These are phyloP conservation scores for Claviceps africana DNA, from an alignment of 2,329 filamentous ascomycete species.

Conservation along the genomic window DNA sequence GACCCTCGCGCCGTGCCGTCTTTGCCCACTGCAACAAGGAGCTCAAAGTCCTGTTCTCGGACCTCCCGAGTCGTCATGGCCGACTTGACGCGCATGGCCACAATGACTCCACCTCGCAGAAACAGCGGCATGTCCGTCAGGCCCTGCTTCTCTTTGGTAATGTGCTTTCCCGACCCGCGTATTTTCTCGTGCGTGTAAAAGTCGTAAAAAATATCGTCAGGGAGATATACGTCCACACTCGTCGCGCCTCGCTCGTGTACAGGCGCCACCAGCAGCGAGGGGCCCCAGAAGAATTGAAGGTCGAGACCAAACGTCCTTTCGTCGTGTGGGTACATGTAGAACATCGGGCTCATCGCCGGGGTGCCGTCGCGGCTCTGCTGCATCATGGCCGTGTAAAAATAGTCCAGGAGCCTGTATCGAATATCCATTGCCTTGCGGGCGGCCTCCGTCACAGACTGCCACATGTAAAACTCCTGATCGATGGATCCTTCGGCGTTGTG, in stretches of 20 bases:
- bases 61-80: conserved; percentile 50
- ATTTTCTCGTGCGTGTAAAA: conserved; percentile 31
- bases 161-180: conserved; percentile 20
- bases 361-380: conserved; percentile 42
- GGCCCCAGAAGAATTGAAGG: conserved; percentile 33
- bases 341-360: conserved; percentile 53
- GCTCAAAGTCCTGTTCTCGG: conserved; percentile 49
- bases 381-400: conserved; percentile 59
- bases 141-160: conserved; percentile 19
- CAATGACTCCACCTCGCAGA: conserved; percentile 46
- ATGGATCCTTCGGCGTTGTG: conserved; percentile 35
- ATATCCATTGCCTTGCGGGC: conserved; percentile 53
- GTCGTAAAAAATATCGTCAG: conserved; percentile 32
- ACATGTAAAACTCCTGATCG: conserved; percentile 53
- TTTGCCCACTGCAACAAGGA: conserved; percentile 49
- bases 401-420: conserved; percentile 58
- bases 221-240: conserved; percentile 29
- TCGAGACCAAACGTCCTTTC: conserved; percentile 26
- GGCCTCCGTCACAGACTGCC: conserved; percentile 44
- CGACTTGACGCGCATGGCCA: conserved; percentile 39
- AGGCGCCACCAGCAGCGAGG: conserved; percentile 29
- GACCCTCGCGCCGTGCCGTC: conserved; percentile 49
- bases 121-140: conserved; percentile 44
- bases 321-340: conserved; percentile 50
- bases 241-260: conserved; percentile 27